A percentile compares a stretch with the other conserved stretches of the same genome.
These are phyloP conservation scores for Tuctoria greenei DNA, from an alignment of 176 grass and related monocot genomes.

Conservation along the genomic window DNA sequence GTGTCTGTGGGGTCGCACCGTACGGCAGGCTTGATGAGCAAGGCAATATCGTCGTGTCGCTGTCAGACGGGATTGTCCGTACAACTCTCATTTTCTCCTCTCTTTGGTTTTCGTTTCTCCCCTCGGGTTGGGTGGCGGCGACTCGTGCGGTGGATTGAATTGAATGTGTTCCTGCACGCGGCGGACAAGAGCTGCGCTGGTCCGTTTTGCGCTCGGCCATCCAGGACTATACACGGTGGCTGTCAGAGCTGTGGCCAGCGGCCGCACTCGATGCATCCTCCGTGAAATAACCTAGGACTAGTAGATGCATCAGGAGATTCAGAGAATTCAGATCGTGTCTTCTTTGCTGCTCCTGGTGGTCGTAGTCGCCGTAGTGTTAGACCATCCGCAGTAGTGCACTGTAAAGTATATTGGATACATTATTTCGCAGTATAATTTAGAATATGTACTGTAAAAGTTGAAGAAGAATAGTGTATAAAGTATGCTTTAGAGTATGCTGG, in stretches of 20 bases:
- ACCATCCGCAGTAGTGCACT: no score
- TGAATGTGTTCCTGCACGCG: not conserved
- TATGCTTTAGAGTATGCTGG: no score
- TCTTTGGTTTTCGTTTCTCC: not conserved
- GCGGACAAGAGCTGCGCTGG: conserved; percentile 27
- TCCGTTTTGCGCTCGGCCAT: conserved; percentile 6
- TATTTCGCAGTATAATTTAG: no score
- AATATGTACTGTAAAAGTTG: no score
- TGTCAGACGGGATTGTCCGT: conserved; percentile 15
- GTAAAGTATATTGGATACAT: no score
- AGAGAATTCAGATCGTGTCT: not conserved
- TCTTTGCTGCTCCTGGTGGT: not conserved
- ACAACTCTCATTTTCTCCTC: no score
- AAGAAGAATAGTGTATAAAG: no score
- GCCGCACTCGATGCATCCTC: conserved; percentile 9
- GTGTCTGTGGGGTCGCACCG: not conserved
- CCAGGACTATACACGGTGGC: not conserved
- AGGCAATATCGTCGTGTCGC: conserved; percentile 30
- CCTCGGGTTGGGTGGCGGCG: not conserved
- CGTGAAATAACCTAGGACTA: not conserved
- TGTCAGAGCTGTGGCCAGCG: conserved; percentile 7
- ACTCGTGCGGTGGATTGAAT: no score
- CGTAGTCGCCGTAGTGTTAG: no score
- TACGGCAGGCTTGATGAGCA: conserved; percentile 36
- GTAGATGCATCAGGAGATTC: no score